Base-by-base conservation (phyloP, 2,329 filamentous ascomycete genomes). In the Bipolaris oryzae region DNA sequence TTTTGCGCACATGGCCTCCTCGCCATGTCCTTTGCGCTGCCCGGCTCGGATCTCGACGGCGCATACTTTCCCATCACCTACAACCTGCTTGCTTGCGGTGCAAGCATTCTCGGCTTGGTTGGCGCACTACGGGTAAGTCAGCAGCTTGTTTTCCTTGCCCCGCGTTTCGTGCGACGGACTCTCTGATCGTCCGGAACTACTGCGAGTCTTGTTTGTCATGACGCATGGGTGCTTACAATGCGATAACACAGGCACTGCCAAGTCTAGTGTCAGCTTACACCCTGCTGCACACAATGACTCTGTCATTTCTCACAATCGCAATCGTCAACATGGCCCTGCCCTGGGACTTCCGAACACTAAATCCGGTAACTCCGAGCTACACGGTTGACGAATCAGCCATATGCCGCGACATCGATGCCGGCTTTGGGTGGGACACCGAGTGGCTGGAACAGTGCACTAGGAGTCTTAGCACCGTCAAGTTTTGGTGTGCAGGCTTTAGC, bases 111-210 rank as follows among this genome's bases (percentile, higher is more conserved):
- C 43, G 79, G 79, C 5, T 56, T 81, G 23, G 50, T 79, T n/a
- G 79, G 79, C 42, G 78, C 77, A 31, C 39, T 79, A n/a, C 72
- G 73, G 66, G 80, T 81, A 74, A 58, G 74, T 67, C 41, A 48
- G 33, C 33, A 25, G 6, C 41, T 34, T 37, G 28, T 50, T 43
- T 38, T 28, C 25, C 25, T 28, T 50, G 28, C 43, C 35, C 45
- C 39, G 46, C 42, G 18, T 21, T 37, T 37, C 25, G 37, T 44
- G 46, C 43, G 21, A 35, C 49, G 18, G 10, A 3, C 15, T 9
- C 11, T 45, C 33, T 41, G 51, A 41, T 28, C 50, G 15, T 38
- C 33, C 38, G 37, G 44, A 28, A 28, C 5, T 16, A 9, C 15
- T 44, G 41, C 20, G n/a, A 39, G 28, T 21, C 41, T 35, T 23